Base-by-base conservation (phyloP, 306 rosid species). In the Prosopis cineraria region DNA sequence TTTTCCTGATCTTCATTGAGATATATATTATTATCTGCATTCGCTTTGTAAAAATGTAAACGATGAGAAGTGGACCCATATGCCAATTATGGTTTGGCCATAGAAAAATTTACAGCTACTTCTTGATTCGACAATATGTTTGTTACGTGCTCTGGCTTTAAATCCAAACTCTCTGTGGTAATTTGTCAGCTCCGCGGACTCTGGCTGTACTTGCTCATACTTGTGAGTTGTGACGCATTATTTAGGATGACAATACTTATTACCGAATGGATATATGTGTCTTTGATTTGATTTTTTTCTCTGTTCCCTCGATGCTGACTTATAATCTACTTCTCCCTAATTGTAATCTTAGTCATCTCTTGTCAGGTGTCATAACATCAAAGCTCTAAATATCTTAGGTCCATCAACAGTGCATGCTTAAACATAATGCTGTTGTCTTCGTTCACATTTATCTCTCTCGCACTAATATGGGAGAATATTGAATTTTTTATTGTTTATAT, bases 181-280 rank as follows among this genome's bases (percentile, higher is more conserved):
- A 31, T 3, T 55, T 63, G 83, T 79, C 83, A 27, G 68, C 78
- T 64, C 13, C 64, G 20, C 50, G 66, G 29, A 53, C 36, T 72
- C 20, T 63, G 30, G 30, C 68, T 70, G 68, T 79, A 52, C 69
- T 65, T 79, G 1, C 2, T 34, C 37, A 34, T 37, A 78, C 59
- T 25, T n/a, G n/a, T n/a, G n/a, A 78, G 76, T 58, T 58, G 40
- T 20, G 45, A 41, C 30, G 70, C 83, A 73, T 73, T 71, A 65
- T 53, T 65, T 39, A 3, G 62, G 34, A 64, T 17, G 60, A 50
- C 58, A 73, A 73, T 47, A 22, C 37, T n/a, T n/a, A 9, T 36
- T 37, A 65, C 48, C 70, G 37, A 37, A 50, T 50, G 2, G 10
- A 52, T 52, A 12, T 52, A 25, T 7, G 53, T 3, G 36, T 0